Conservation (phyloP, 1,284 basidiomycete species). For the Heterobasidion occidentale region DNA sequence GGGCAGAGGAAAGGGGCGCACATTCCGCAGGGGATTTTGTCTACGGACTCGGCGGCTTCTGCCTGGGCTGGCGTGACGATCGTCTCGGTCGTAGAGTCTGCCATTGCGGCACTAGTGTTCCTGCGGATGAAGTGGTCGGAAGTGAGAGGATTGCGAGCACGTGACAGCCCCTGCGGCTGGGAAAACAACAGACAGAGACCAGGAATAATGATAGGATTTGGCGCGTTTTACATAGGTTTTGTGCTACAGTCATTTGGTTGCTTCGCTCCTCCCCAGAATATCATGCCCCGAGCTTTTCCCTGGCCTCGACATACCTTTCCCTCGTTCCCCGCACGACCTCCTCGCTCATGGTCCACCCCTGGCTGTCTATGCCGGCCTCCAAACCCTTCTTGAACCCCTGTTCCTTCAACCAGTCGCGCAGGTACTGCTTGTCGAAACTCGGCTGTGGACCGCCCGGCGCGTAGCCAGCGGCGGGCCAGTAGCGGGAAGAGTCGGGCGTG, state of each 20-base stretch:
- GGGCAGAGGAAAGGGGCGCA: constrained; percentile 11
- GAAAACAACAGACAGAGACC: too few relatives aligned
- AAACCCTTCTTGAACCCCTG: constrained; percentile 74
- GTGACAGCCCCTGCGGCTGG: too few relatives aligned
- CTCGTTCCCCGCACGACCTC: constrained; percentile 75
- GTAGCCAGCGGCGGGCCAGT: constrained; percentile 85
- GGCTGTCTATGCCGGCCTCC: constrained; percentile 60
- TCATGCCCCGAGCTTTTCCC: constrained; percentile 5
- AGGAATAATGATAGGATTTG: too few relatives aligned
- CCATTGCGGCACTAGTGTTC: too few relatives aligned
- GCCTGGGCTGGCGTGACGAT: too few relatives aligned
- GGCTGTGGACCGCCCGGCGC: constrained; percentile 71
- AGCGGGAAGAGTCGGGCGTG: constrained; percentile 95
- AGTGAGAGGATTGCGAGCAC: too few relatives aligned
- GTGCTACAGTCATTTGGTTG: not conserved
- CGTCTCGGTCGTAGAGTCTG: too few relatives aligned
- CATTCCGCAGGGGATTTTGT: constrained; percentile 29
- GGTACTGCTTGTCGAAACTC: constrained; percentile 96
- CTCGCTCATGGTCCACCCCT: constrained; percentile 71
- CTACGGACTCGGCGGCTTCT: constrained; percentile 4
- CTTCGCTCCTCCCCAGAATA: not conserved
- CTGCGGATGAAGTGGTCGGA: too few relatives aligned
- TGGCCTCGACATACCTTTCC: constrained; percentile 71
- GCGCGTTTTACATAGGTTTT: too few relatives aligned
- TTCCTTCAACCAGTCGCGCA: constrained; percentile 82